Conservation (phyloP, 306 rosid species). For the Calophaca sinica region DNA sequence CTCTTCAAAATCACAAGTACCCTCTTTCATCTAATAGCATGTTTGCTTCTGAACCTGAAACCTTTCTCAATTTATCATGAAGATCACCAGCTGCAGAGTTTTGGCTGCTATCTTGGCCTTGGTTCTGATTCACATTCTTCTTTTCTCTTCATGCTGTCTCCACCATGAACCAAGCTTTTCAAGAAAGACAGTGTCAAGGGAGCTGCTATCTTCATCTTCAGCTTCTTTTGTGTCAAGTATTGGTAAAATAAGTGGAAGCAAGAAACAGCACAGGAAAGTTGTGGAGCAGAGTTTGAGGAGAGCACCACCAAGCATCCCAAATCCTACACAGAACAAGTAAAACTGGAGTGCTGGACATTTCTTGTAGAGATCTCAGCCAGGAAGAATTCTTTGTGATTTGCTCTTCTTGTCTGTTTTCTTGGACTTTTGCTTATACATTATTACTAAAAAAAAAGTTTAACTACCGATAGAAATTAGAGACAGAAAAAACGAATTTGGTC, state of each 20-base stretch:
- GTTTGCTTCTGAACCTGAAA: slow-evolving; percentile 32
- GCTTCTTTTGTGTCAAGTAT: slow-evolving; percentile 46
- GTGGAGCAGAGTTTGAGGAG: slow-evolving; percentile 61
- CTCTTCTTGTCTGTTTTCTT: slow-evolving; percentile 28
- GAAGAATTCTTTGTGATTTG: slow-evolving; percentile 16
- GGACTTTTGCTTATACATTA: slow-evolving; percentile 2
- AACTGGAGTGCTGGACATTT: neutral
- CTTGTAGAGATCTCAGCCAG: slow-evolving; percentile 31
- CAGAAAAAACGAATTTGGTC: too few relatives aligned
- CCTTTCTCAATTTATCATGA: slow-evolving; percentile 48
- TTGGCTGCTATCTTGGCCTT: slow-evolving; percentile 52
- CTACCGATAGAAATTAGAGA: too few relatives aligned
- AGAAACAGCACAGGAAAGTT: slow-evolving; percentile 54
- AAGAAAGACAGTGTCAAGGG: slow-evolving; percentile 57
- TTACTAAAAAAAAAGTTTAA: too few relatives aligned
- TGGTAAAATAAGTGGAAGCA: slow-evolving; percentile 50
- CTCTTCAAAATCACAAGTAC: slow-evolving; percentile 42
- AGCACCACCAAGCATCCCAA: slow-evolving; percentile 65
- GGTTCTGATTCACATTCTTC: slow-evolving; percentile 53
- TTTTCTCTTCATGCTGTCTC: slow-evolving; percentile 52
- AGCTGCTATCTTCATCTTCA: slow-evolving; percentile 50
- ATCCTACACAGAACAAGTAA: slow-evolving; percentile 75
- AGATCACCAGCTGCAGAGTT: slow-evolving; percentile 47
- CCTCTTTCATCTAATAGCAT: slow-evolving; percentile 15
- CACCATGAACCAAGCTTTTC: slow-evolving; percentile 46